Evolutionary conservation across 805 yeast species (phyloP).

Genomic region (Candida chauliodis): DNA sequence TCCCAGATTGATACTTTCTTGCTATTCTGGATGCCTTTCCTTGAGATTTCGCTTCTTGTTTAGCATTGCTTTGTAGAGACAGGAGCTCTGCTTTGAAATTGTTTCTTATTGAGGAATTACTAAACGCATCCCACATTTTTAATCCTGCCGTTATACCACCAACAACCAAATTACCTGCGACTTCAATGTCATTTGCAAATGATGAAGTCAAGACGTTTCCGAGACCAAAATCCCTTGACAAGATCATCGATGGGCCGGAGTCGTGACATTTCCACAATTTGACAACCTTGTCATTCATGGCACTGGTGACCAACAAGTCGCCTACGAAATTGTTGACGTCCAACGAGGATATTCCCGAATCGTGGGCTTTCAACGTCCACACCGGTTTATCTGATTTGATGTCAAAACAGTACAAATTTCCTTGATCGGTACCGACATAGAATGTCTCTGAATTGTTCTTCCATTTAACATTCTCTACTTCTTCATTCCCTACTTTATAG

Average conservation of each 20-base stretch:
- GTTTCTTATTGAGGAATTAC: slow-evolving; percentile 73
- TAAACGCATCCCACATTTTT: slow-evolving; percentile 90
- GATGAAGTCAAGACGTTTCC: slow-evolving; percentile 84
- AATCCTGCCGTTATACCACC: slow-evolving; percentile 86
- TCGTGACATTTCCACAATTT: slow-evolving; percentile 81
- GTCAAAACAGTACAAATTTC: slow-evolving; percentile 86
- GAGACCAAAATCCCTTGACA: slow-evolving; percentile 87
- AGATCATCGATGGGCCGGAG: slow-evolving; percentile 75
- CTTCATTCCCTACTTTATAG: slow-evolving; percentile 66
- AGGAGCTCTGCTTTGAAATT: slow-evolving; percentile 60
- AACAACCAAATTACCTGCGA: slow-evolving; percentile 75
- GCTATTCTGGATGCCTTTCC: slow-evolving; percentile 73
- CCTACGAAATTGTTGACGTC: slow-evolving; percentile 64
- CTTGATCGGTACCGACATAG: slow-evolving; percentile 88
- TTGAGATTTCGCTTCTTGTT: slow-evolving; percentile 47
- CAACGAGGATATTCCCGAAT: slow-evolving; percentile 83
- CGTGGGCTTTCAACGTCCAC: slow-evolving; percentile 98
- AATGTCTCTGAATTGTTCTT: slow-evolving; percentile 53
- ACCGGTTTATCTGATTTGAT: slow-evolving; percentile 69
- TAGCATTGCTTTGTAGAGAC: slow-evolving; percentile 53
- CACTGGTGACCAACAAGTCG: slow-evolving; percentile 79
- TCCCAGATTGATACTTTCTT: slow-evolving; percentile 56
- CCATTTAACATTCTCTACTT: slow-evolving; percentile 82
- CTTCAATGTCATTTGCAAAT: slow-evolving; percentile 85
- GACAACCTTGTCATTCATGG: slow-evolving; percentile 83